Percentiles rank a stretch among this genome's conserved stretches.
Evolutionary conservation across 148 eudicot genomes (phyloP).

Genomic region (Polygonum aviculare): DNA sequence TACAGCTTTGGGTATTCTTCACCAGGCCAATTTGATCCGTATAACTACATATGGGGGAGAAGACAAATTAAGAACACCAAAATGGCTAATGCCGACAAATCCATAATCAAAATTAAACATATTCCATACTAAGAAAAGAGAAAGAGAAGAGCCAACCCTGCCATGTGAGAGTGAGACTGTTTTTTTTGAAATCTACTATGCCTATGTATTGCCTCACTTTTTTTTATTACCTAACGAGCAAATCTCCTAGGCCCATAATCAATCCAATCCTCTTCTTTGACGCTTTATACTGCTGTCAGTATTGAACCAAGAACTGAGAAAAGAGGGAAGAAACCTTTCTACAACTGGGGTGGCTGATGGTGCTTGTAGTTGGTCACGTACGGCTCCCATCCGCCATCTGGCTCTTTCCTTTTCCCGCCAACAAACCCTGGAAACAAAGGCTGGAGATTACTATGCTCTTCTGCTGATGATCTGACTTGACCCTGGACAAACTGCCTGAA

Average conservation of each 20-base stretch:
- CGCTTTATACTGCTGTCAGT: conserved; percentile 24
- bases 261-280: conserved; percentile 17
- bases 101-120: not conserved
- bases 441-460: conserved; percentile 38
- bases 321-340: conserved; percentile 20
- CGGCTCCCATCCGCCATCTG: conserved; percentile 67
- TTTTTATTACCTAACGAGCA: conserved; percentile 6
- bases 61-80: not conserved
- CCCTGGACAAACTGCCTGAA: conserved; percentile 44
- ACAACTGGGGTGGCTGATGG: conserved; percentile 64
- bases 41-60: not conserved
- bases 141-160: conserved; percentile 1
- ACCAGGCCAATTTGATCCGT: not conserved
- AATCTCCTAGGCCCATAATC: not conserved
- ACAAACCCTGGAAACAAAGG: conserved; percentile 35
- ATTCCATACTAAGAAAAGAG: not conserved
- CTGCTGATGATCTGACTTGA: conserved; percentile 34
- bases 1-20: not conserved
- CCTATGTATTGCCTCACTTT: not conserved
- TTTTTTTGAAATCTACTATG: not conserved
- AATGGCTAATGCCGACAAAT: not conserved
- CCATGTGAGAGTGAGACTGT: conserved; percentile 2
- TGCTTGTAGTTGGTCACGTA: conserved; percentile 45
- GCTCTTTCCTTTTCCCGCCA: conserved; percentile 73
- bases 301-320: conserved; percentile 25